A percentile compares a stretch with the other conserved stretches of the same genome.
Evolutionary conservation across 208 protist genomes (phyloP).

Genomic region (Angomonas desouzai): DNA sequence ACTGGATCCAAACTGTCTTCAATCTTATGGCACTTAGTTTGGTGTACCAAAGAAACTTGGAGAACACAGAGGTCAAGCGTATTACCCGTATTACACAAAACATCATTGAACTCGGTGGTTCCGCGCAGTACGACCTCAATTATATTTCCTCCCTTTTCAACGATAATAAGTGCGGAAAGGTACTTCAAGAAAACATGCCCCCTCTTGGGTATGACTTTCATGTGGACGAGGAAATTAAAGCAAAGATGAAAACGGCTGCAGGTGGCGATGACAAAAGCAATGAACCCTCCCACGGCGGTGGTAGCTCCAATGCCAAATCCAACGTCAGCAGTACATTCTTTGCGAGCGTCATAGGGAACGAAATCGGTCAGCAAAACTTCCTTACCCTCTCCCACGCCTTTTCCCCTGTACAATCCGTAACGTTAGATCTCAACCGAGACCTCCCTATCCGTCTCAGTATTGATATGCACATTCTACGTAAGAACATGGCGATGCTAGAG

Average conservation of each 20-base stretch:
- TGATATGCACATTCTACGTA: constrained; percentile 1
- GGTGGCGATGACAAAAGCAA: background rate
- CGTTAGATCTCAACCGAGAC: constrained; percentile 12
- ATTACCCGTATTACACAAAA: constrained; percentile 1
- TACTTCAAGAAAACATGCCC: background rate
- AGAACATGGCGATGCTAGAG: constrained; percentile 8
- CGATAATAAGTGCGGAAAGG: background rate
- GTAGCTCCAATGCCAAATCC: background rate
- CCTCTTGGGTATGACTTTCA: background rate
- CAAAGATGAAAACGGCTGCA: background rate
- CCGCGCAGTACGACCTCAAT: constrained; percentile 4
- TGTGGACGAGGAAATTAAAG: background rate
- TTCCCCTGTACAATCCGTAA: constrained; percentile 12
- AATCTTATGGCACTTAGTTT: constrained; percentile 5
- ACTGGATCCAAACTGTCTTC: constrained; percentile 4
- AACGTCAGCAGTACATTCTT: constrained; percentile 3
- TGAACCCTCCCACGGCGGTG: background rate
- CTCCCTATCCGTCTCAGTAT: constrained; percentile 11
- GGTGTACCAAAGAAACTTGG: background rate
- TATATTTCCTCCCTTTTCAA: background rate
- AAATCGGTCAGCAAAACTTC: constrained; percentile 14
- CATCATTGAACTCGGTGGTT: constrained; percentile 1
- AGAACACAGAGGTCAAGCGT: constrained; percentile 7
- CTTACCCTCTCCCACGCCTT: constrained; percentile 16
- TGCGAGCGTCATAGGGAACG: background rate